Conservation (phyloP, 306 rosid genomes). For the Fragaria nilgerrensis region DNA sequence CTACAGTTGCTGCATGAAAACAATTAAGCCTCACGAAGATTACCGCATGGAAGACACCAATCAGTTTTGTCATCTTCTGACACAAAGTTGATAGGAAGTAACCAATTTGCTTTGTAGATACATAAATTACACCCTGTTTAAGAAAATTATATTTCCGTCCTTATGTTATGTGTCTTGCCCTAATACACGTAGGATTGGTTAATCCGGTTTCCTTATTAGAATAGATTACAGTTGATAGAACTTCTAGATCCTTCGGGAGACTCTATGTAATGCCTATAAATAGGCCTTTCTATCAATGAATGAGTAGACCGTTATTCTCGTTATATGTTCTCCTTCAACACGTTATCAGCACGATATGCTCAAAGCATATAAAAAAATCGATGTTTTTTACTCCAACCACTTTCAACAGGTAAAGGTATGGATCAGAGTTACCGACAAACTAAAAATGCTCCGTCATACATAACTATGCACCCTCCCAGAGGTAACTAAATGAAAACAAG, state of each 20-base stretch:
- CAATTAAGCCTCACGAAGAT: too few relatives aligned
- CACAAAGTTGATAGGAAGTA: constrained; percentile 33
- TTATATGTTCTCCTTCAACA: too few relatives aligned
- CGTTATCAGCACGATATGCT: too few relatives aligned
- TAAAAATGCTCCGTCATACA: not conserved
- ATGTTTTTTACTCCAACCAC: not conserved
- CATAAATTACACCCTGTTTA: not conserved
- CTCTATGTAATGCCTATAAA: too few relatives aligned
- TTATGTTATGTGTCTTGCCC: too few relatives aligned
- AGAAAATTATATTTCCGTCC: too few relatives aligned
- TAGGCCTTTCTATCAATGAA: too few relatives aligned
- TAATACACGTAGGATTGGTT: too few relatives aligned
- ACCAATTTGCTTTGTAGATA: constrained; percentile 59
- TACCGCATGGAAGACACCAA: not conserved
- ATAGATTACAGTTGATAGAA: too few relatives aligned
- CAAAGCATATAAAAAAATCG: not conserved
- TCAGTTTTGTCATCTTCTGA: constrained; percentile 29
- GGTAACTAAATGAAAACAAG: constrained; percentile 13
- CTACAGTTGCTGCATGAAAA: constrained; percentile 1
- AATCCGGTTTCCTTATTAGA: too few relatives aligned
- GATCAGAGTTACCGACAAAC: not conserved
- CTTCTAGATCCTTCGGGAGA: too few relatives aligned
- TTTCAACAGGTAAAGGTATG: not conserved
- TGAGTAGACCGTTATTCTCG: too few relatives aligned
- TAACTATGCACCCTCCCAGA: not conserved